These are phyloP conservation scores for Wickerhamomyces silvicola DNA, from an alignment of 805 yeast species.

Conservation along the genomic window DNA sequence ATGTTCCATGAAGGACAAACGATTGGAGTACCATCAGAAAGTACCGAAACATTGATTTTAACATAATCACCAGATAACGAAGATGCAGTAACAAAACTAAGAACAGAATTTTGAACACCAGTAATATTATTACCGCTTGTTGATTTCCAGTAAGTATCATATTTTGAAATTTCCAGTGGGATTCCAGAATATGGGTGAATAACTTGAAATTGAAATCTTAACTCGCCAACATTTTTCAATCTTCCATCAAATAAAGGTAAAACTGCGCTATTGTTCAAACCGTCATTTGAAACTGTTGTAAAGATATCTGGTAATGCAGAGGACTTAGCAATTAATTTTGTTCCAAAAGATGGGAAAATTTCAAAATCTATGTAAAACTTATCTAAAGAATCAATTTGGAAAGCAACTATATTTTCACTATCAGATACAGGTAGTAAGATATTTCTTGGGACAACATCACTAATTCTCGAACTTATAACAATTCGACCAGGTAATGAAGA, in stretches of 20 bases:
- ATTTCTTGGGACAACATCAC: conserved; percentile 85
- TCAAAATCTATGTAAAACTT: conserved; percentile 80
- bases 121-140: conserved; percentile 43
- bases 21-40: conserved; percentile 81
- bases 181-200: conserved; percentile 84
- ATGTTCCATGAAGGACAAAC: conserved; percentile 66
- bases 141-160: conserved; percentile 96
- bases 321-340: conserved; percentile 84
- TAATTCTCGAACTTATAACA: conserved; percentile 67
- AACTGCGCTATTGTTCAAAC: conserved; percentile 32
- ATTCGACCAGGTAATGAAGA: conserved; percentile 68
- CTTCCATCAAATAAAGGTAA: conserved; percentile 81
- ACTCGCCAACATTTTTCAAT: conserved; percentile 73
- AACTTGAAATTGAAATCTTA: conserved; percentile 71
- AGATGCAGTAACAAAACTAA: conserved; percentile 84
- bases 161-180: conserved; percentile 82
- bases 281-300: conserved; percentile 26
- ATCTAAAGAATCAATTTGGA: conserved; percentile 75
- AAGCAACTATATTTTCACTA: conserved; percentile 60
- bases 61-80: conserved; percentile 79
- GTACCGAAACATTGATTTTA: conserved; percentile 59
- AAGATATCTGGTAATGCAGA: conserved; percentile 62
- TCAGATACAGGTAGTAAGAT: conserved; percentile 62
- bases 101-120: conserved; percentile 24
- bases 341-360: conserved; percentile 90